Conservation (phyloP, 148 eudicot species). For the Rhododendron kiyosumense region DNA sequence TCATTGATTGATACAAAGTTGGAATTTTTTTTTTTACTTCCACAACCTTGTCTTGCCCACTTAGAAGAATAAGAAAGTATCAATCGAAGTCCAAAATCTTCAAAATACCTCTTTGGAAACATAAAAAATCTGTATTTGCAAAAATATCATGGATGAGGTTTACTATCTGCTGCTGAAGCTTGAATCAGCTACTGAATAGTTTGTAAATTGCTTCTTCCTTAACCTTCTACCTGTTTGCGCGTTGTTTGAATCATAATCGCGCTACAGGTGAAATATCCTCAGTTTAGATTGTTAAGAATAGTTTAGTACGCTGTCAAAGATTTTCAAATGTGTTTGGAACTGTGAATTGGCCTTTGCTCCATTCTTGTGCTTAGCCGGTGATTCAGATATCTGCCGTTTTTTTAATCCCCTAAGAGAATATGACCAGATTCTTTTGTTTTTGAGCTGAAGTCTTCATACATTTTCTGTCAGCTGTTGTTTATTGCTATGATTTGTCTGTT, state of each 20-base stretch:
- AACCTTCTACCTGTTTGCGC: neutral
- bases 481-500: neutral
- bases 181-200: neutral
- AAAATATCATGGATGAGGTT: neutral
- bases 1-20: neutral
- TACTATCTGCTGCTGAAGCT: neutral
- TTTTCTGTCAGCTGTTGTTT: neutral
- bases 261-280: neutral
- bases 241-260: neutral
- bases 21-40: neutral
- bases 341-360: neutral
- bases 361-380: neutral
- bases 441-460: neutral
- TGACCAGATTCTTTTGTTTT: neutral
- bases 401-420: neutral
- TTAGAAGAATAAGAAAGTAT: neutral
- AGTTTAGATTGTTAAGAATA: neutral
- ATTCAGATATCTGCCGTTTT: neutral
- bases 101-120: neutral
- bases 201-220: neutral
- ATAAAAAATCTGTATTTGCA: too few relatives aligned
- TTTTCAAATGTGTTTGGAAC: neutral
- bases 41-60: neutral
- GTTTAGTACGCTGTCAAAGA: neutral
- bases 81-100: neutral